These are phyloP conservation scores for Penicillium canescens DNA, from an alignment of 495 filamentous ascomycete genomes.

Conservation along the genomic window DNA sequence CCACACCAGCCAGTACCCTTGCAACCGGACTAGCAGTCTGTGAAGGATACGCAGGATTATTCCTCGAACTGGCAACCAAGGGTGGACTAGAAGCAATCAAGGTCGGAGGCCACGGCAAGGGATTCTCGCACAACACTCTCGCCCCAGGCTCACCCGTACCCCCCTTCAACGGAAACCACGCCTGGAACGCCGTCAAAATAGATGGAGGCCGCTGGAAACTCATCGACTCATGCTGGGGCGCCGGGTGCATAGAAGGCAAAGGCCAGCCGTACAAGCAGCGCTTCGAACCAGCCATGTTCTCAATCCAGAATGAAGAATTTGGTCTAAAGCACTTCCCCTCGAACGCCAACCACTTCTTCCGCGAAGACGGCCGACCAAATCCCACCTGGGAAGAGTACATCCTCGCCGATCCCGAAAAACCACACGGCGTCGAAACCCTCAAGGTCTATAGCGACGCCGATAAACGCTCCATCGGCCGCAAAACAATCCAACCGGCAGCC, in stretches of 20 bases:
- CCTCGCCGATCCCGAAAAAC: conserved; percentile 47
- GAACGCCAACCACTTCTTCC: conserved; percentile 67
- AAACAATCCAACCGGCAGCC: conserved; percentile 57
- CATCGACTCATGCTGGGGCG: conserved; percentile 91
- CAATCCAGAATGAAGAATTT: conserved; percentile 79
- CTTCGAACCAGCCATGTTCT: conserved; percentile 74
- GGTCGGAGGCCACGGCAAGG: conserved; percentile 83
- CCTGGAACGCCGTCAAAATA: conserved; percentile 91
- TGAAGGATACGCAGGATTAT: conserved; percentile 87
- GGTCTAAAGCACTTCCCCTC: conserved; percentile 75
- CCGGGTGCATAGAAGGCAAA: conserved; percentile 58
- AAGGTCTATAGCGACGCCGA: conserved; percentile 52
- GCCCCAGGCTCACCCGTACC: conserved; percentile 58
- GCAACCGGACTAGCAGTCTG: conserved; percentile 81
- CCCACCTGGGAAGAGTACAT: conserved; percentile 81
- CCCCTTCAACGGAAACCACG: conserved; percentile 63
- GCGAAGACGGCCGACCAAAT: conserved; percentile 55
- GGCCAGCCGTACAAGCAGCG: conserved; percentile 58
- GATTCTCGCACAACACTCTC: conserved; percentile 65
- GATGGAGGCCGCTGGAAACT: conserved; percentile 89
- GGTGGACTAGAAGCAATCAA: conserved; percentile 72
- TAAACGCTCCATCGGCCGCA: conserved; percentile 64
- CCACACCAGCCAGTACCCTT: conserved; percentile 67
- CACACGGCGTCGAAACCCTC: conserved; percentile 43
- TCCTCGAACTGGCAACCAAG: conserved; percentile 66